Percentiles rank a stretch among this genome's conserved stretches.
phyloP scores from a whole-genome alignment of 179 eudicot genomes.

The Carnegiea gigantea region DNA sequence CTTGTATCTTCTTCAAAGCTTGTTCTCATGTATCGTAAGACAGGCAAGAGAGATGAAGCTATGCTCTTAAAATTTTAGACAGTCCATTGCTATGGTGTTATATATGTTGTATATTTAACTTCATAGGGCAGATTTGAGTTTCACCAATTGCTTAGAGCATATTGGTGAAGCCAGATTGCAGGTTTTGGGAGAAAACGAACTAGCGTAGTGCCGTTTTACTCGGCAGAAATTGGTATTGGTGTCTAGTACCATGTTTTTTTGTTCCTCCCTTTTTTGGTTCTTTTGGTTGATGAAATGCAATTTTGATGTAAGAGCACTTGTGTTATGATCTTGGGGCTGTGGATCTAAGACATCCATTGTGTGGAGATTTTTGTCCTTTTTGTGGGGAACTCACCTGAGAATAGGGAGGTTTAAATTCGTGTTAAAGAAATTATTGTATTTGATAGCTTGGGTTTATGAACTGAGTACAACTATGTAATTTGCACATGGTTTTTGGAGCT shows the following conservation, averaged over 20 bases:
- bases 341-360: too few relatives aligned
- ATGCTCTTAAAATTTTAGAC: neutral
- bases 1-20: neutral
- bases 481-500: too few relatives aligned
- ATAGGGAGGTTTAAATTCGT: too few relatives aligned
- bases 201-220: neutral
- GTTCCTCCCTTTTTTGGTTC: neutral
- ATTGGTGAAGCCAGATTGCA: neutral
- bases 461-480: too few relatives aligned
- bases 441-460: too few relatives aligned
- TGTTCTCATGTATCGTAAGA: neutral
- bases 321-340: too few relatives aligned
- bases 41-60: neutral
- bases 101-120: neutral
- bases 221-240: neutral
- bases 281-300: neutral
- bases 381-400: too few relatives aligned
- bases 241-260: neutral
- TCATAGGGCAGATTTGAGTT: neutral
- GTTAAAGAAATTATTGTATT: too few relatives aligned
- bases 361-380: too few relatives aligned
- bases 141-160: neutral
- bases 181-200: neutral
- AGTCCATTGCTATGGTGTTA: neutral
- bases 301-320: neutral